These are phyloP conservation scores for Fagopyrum esculentum DNA, from an alignment of 148 eudicot species.

Conservation along the genomic window DNA sequence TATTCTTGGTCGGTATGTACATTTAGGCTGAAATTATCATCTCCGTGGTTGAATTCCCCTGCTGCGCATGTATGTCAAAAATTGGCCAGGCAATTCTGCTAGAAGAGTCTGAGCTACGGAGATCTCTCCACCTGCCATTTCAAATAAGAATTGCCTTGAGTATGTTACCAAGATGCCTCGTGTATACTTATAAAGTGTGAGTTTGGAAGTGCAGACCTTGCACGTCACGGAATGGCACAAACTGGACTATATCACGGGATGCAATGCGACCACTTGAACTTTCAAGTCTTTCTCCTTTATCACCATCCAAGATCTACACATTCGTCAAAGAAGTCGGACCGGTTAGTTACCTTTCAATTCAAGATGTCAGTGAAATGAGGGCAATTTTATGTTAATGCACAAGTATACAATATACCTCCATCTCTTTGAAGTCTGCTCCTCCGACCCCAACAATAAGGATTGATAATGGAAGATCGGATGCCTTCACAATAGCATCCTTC, in stretches of 20 bases:
- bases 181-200: not conserved
- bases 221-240: constrained; percentile 88
- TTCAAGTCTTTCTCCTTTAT: constrained; percentile 84
- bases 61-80: constrained; percentile 73
- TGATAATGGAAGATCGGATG: constrained; percentile 89
- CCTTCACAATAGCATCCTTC: constrained; percentile 89
- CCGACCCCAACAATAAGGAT: constrained; percentile 98
- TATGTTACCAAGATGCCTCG: not conserved
- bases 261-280: constrained; percentile 80
- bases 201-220: constrained; percentile 44
- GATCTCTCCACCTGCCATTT: constrained; percentile 68
- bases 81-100: constrained; percentile 85
- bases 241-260: constrained; percentile 91
- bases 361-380: not conserved
- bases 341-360: not conserved
- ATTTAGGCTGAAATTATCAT: constrained; percentile 27
- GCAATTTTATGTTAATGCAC: not conserved
- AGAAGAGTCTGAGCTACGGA: constrained; percentile 84
- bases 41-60: constrained; percentile 56
- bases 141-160: not conserved
- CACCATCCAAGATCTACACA: constrained; percentile 73
- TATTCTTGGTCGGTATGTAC: constrained; percentile 24
- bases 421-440: constrained; percentile 94
- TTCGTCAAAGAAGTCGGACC: not conserved
- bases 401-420: constrained; percentile 60